Evolutionary conservation across 257 asterid species (phyloP), one percentile per base, ranked within the genome.

Genomic region (Solanum tarapatanum): DNA sequence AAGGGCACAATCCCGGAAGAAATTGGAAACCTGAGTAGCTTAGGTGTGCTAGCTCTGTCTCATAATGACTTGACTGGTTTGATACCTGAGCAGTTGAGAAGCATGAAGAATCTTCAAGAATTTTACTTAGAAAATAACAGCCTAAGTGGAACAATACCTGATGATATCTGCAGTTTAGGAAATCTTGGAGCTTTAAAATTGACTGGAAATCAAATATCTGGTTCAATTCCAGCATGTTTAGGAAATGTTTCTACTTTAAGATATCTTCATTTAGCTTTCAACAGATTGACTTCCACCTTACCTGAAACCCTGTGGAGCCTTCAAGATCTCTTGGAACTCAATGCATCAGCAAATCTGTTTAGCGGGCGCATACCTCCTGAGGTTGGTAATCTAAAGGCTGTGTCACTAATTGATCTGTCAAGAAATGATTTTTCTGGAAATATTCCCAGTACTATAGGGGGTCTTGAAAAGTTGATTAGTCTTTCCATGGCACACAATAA

Each of bases 211-310:
- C 85, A 33, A 17, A 11, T 89, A 51, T 69, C 2, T 19, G 89
- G 87, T n/a, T 48, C 91, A 36, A 28, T 89, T 16, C 89, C 84
- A 19, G 45, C 60, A 11, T 89, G 88, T 60, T 33, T 89, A 48
- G 88, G 87, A 24, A 89, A 84, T 11, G 8, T 83, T 43, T 23
- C 84, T 4, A 83, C 79, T 28, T 21, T 87, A 21, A 79, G 87
- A 84, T 5, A 72, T 16, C 80, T 88, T 60, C 48, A 73, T 36
- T 75, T 88, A 5, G 36, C n/a, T 73, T 55, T 39, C 70, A 88
- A 73, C 41, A 72, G 83, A 70, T 74, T 88, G 11, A 73, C 21
- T 24, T 84, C 89, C 11, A 73, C 35, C 17, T n/a, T 88, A 60
- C 90, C 87, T 39, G 24, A 43, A 16, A 86, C 21, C 32, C 32